Base-by-base conservation (phyloP, 768 basidiomycete genomes). In the Neoboletus subvelutipes region DNA sequence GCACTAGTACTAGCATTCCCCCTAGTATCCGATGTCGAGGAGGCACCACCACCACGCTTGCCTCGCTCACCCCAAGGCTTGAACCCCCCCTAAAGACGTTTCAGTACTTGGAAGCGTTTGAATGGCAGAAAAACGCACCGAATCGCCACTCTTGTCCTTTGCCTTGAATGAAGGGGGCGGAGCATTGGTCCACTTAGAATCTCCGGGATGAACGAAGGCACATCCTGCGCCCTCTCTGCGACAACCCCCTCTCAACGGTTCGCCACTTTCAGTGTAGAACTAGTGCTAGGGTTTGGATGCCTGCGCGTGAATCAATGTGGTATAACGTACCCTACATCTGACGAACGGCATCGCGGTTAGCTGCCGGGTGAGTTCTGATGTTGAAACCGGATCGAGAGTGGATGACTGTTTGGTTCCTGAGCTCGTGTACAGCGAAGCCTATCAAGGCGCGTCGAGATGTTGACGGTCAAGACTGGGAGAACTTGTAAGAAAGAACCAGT, bases 251-350 rank as follows among this genome's bases (percentile, higher is more conserved):
- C 50, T 52, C 12, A 58, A 15, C 1, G 70, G 69, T 28, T 63
- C 57, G 37, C 75, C 75, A 46, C 43, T 60, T 20, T 69, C 66
- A n/a, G 64, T 64, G 58, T 70, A 77, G 57, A 37, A 67, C 73
- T 74, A 45, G 36, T 10, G 36, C 28, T 24, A 24, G 9, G 4
- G 24, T 50, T 50, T 46, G 26, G 61, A 59, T 39, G 42, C 11
- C 11, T 37, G 40, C 45, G 45, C 28, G 37, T 54, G 61, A 22
- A 61, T 48, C 18, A 24, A 28, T 42, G 51, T 48, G 37, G 48
- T 18, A 49, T 41, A 29, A 58, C 69, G 29, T 59, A 71, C 68
- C 55, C n/a, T 69, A 40, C 68, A 69, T 43, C 52, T 66, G 26
- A 31, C 56, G 40, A 54, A 53, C 40, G 64, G 68, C 68, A 70